These are phyloP conservation scores for Tuctoria greenei DNA, from an alignment of 176 grass and related monocot species.

Conservation along the genomic window DNA sequence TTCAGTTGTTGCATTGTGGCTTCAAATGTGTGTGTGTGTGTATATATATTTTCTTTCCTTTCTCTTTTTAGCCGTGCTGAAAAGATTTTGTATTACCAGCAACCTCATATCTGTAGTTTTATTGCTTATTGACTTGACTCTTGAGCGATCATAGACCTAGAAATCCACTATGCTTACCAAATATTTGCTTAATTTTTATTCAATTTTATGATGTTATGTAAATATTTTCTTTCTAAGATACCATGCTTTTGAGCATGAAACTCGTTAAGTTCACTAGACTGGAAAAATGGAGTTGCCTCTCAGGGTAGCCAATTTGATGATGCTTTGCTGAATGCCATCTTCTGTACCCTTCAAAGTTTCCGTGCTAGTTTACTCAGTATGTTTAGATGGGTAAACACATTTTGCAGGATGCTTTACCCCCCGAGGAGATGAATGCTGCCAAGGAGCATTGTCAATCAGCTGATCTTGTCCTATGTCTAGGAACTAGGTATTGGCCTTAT, in stretches of 20 bases:
- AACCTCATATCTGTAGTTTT: too few species aligned
- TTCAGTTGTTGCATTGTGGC: too few species aligned
- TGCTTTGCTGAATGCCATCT: constrained; percentile 16
- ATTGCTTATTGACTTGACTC: too few species aligned
- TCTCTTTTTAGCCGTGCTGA: too few species aligned
- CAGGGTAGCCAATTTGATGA: not conserved
- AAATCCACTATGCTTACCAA: not conserved
- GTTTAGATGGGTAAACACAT: constrained; percentile 6
- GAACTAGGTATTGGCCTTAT: constrained; percentile 76
- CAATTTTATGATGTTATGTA: not conserved
- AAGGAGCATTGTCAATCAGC: constrained; percentile 80
- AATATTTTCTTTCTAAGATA: not conserved
- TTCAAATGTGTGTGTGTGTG: too few species aligned
- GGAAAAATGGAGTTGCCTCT: not conserved
- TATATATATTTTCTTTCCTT: too few species aligned
- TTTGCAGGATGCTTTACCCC: constrained; percentile 90
- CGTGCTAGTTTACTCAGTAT: constrained; percentile 24
- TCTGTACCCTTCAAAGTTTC: not conserved
- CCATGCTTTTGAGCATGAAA: not conserved
- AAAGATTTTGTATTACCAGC: too few species aligned
- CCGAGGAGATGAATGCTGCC: constrained; percentile 79
- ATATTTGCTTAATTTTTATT: constrained; percentile 4
- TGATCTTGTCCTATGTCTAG: constrained; percentile 89
- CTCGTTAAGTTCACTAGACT: not conserved
- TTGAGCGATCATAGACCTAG: not conserved